A percentile compares a stretch with the other conserved stretches of the same genome.
phyloP scores from a whole-genome alignment of 768 basidiomycete genomes.

The Dioszegia crocea region DNA sequence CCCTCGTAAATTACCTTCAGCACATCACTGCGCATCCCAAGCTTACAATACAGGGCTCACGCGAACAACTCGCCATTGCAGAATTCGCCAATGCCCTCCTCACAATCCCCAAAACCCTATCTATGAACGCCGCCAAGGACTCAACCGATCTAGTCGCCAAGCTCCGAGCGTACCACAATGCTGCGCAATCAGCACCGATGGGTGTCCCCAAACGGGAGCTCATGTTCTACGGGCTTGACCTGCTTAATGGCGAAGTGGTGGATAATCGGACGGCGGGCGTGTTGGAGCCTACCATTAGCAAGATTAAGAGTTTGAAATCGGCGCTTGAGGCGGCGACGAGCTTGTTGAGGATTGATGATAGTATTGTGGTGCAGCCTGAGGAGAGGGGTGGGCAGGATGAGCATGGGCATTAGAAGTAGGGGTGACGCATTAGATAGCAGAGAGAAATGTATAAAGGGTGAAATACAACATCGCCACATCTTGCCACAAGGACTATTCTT shows the following conservation, averaged over 20 bases:
- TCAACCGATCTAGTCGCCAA: conserved; percentile 96
- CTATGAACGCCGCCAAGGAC: conserved; percentile 97
- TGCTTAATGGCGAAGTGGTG: conserved; percentile 87
- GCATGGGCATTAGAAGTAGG: conserved; percentile 45
- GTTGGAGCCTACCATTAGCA: conserved; percentile 93
- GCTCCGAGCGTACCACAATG: conserved; percentile 91
- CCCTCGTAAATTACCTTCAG: conserved; percentile 62
- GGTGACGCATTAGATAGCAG: no score
- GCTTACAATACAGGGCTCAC: conserved; percentile 67
- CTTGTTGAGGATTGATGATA: conserved; percentile 81
- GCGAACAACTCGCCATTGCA: conserved; percentile 98
- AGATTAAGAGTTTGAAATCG: conserved; percentile 93
- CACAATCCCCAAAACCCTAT: conserved; percentile 91
- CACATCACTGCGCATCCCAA: neutral
- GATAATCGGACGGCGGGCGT: conserved; percentile 93
- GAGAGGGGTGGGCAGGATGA: conserved; percentile 44
- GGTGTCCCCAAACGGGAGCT: conserved; percentile 88
- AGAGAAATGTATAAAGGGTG: no score
- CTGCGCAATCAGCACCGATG: conserved; percentile 83
- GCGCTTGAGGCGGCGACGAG: conserved; percentile 67
- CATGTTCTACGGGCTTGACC: conserved; percentile 87
- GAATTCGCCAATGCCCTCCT: conserved; percentile 91
- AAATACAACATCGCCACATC: no score
- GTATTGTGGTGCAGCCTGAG: conserved; percentile 45
- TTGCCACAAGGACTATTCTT: no score